Base-by-base conservation (phyloP, 805 yeast genomes). In the Zygoascus tannicola region DNA sequence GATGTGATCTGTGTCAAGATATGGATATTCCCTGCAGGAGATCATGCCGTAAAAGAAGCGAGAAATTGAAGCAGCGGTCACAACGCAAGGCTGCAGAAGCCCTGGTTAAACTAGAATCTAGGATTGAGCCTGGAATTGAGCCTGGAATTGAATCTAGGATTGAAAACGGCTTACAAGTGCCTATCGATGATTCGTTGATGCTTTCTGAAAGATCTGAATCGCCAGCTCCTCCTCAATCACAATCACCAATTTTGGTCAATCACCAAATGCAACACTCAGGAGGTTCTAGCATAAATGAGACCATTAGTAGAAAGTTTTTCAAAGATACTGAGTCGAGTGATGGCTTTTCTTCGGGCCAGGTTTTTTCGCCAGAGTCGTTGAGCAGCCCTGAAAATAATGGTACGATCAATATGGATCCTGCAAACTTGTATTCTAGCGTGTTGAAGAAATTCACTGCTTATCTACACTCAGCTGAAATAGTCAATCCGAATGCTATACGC, bases 1-100 rank as follows among this genome's bases (percentile, higher is more conserved):
- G 32, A 14, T 46, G 49, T 26, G 46, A 41, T 30, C 36, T 35
- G n/a, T 46, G 49, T 22, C 33, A 8, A 16, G 34, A 43, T 20
- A 16, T 43, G 14, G 44, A 38, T 20, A 41, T 46, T 21, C 36
- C 22, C 5, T 46, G 49, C 22, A 28, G 34, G 10, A 41, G 46
- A 12, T 32, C 41, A n/a, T 23, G 21, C 22, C 19, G 45, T n/a
- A 26, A 28, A 18, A 23, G 33, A 18, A 46, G 46, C 20, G 42
- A 37, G 21, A 46, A 46, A 21, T 32, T 46, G 28, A 21, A 20
- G n/a, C 35, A 18, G 30, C 38, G 28, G 18, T n/a, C 49, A n/a
- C 33, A 30, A 32, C 5, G 16, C 5, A 5, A 42, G 35, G 49
- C 46, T 5, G 44, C 40, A 19, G 4, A 20, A 14, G 44, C 43